Base-by-base conservation (phyloP, 116 monocot genomes). In the Zostera marina region DNA sequence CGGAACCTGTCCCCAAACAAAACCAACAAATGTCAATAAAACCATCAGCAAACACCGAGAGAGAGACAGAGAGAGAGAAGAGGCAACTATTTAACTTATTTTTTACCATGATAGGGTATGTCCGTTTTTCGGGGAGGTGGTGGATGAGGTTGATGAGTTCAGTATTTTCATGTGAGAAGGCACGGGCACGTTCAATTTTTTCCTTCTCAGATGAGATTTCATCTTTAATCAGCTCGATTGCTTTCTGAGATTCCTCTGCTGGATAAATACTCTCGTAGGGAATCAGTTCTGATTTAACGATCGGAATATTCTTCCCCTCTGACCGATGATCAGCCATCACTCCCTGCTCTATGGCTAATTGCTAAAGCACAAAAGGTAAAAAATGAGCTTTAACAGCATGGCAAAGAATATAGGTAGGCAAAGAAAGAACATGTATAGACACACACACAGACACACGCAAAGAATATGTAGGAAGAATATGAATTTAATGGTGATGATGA, bases 111-210 rank as follows among this genome's bases (percentile, higher is more conserved):
- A 94, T 76, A 1, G 84, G 77, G 64, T 94, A 82, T 59, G 84
- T 77, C 70, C 81, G 73, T 59, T 88, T 76, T 51, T 94, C 80
- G 53, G 94, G 89, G 22, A 94, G 88, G 7, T 68, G 61, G 52
- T 65, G 82, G 66, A 85, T 74, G 66, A 84, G 85, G 65, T 81
- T 71, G 65, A 76, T 47, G 66, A 94, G 82, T 49, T 64, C 59
- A 10, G 75, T 60, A 76, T 94, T 94, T 49, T 94, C 88, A 51
- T 77, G 48, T 32, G 61, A 47, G 70, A 88, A 94, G 52, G 42
- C 54, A 4, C 58, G 66, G 46, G 88, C 67, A 42, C 72, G 77
- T 38, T 69, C 58, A 24, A 88, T 77, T 51, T 88, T 79, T 32
- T 59, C 42, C 41, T 64, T 73, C 60, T 72, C 74, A 42, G 75